Conservation (phyloP, 2,329 filamentous ascomycete genomes). For the Aspergillus viridinutans region DNA sequence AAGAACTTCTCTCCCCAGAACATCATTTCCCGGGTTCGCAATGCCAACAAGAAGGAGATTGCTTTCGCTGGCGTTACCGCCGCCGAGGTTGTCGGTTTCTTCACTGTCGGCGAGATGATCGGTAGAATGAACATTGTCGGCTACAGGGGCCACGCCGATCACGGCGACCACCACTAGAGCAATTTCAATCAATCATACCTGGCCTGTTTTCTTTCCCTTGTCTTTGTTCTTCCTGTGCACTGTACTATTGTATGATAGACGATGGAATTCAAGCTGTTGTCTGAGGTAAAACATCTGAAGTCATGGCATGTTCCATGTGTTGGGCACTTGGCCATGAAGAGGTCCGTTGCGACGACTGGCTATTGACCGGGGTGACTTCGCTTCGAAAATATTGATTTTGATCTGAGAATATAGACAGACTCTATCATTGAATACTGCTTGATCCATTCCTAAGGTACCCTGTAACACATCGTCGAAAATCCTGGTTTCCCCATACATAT, state of each 20-base stretch:
- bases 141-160: constrained; percentile 68
- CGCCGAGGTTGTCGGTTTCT: constrained; percentile 91
- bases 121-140: constrained; percentile 93
- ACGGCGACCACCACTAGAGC: constrained; percentile 38
- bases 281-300: constrained; percentile 27
- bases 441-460: not conserved
- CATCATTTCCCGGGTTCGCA: constrained; percentile 59
- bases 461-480: too few relatives aligned
- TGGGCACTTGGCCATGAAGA: not conserved
- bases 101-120: constrained; percentile 95
- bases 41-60: constrained; percentile 67
- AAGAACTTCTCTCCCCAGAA: constrained; percentile 52
- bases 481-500: not conserved
- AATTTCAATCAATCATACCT: constrained; percentile 24
- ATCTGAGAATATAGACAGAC: not conserved
- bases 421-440: not conserved
- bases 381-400: not conserved
- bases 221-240: constrained; percentile 25
- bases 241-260: constrained; percentile 46
- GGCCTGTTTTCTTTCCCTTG: constrained; percentile 29
- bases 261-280: constrained; percentile 44
- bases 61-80: constrained; percentile 69
- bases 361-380: not conserved
- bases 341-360: not conserved
- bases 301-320: constrained; percentile 12